Evolutionary conservation across 495 filamentous ascomycete genomes (phyloP), one percentile per base, ranked within the genome.

Genomic region (Penicillium paradoxum): DNA sequence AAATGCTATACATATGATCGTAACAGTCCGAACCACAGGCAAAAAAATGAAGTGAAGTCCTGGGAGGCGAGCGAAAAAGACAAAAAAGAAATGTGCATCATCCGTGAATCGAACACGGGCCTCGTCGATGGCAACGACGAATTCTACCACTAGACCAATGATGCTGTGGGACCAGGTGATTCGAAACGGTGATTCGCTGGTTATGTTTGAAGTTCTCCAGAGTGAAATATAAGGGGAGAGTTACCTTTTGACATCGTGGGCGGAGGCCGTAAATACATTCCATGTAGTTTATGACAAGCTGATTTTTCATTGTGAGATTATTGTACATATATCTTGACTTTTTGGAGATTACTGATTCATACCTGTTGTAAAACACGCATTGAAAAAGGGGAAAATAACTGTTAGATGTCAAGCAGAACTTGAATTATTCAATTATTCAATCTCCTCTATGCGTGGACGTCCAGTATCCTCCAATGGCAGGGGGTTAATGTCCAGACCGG

Each of bases 61-160:
- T 15, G 6, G 11, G 5, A 3, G 15, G 24, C 5, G 13, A 14
- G 4, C 29, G 17, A 6, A 51, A 45, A 56, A 52, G 24, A 3
- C 15, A 17, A 33, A 56, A 59, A 58, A 45, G 13, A 19, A 27
- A 9, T 58, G 29, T 77, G 75, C 75, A 75, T 76, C 71, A 75
- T 74, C 73, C 74, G 75, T 73, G 76, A 79, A 77, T 79, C 76
- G 76, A 79, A 79, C 76, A 73, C 76, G 74, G 74, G 76, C 73
- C 76, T 78, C 76, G 66, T 79, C 76, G 76, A 79, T 79, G 74
- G 75, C 74, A 79, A 77, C 75, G 75, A 79, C 66, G 75, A 77
- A 79, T 79, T 79, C 73, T 77, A 79, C 75, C 75, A 78, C 75
- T 78, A 78, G 73, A 78, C 75, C 75, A 78, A 74, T 75, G 72